Percentiles rank a stretch among this genome's conserved stretches.
These are phyloP conservation scores for Drechslera avenae DNA, from an alignment of 2,329 filamentous ascomycete genomes.

Conservation along the genomic window DNA sequence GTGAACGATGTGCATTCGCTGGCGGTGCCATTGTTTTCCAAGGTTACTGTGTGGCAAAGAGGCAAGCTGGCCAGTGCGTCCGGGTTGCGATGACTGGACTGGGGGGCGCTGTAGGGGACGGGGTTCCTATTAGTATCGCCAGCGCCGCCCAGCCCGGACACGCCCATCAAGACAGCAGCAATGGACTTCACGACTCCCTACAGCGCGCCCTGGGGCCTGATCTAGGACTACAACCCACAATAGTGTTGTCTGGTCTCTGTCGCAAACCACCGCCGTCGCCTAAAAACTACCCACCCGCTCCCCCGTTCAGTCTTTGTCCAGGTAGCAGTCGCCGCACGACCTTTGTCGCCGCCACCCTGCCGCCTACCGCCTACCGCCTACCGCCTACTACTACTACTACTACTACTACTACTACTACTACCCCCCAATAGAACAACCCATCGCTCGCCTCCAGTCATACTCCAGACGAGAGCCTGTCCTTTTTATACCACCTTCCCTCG, in stretches of 20 bases:
- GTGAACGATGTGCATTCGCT: neutral
- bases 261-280: constrained; percentile 14
- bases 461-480: constrained; percentile 24
- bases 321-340: constrained; percentile 34
- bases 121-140: constrained; percentile 38
- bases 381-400: no score
- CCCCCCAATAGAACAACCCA: no score
- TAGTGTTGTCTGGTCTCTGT: constrained; percentile 28
- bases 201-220: constrained; percentile 39
- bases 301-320: constrained; percentile 31
- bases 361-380: constrained; percentile 34
- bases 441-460: constrained; percentile 21
- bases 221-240: constrained; percentile 30
- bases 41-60: constrained; percentile 27
- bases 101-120: constrained; percentile 23
- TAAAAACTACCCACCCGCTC: constrained; percentile 6
- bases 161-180: constrained; percentile 38
- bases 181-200: constrained; percentile 43
- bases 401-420: no score
- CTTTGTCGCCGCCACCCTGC: constrained; percentile 35
- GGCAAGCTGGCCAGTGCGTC: constrained; percentile 27
- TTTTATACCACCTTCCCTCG: constrained; percentile 14
- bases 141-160: constrained; percentile 32
- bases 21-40: constrained; percentile 23
- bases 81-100: constrained; percentile 30